A percentile compares a stretch with the other conserved stretches of the same genome.
phyloP scores from a whole-genome alignment of 805 yeast genomes.

The Candida easanensis region DNA sequence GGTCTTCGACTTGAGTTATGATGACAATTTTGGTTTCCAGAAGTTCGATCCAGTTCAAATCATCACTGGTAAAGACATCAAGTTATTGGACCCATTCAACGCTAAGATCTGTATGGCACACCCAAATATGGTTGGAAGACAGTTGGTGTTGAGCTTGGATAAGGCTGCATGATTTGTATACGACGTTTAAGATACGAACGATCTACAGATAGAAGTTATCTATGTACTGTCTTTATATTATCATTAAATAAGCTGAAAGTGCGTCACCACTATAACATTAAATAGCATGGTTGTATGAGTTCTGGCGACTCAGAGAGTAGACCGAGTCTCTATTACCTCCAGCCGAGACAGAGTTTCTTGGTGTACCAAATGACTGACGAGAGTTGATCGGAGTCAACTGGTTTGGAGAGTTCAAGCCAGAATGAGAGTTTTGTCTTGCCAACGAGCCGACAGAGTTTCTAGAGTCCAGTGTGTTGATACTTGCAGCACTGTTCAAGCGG shows the following conservation, averaged over 20 bases:
- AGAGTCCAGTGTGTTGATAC: conserved; percentile 21
- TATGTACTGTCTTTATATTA: background rate
- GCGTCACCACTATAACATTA: background rate
- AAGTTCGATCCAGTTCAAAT: conserved; percentile 57
- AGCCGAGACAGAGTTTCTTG: conserved; percentile 24
- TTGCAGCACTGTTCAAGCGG: conserved; percentile 31
- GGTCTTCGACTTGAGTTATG: conserved; percentile 55
- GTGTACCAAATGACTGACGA: conserved; percentile 27
- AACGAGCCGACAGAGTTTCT: conserved; percentile 6
- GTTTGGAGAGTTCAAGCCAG: conserved; percentile 23
- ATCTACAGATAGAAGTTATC: too few species aligned
- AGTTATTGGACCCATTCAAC: conserved; percentile 39
- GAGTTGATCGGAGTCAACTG: conserved; percentile 29
- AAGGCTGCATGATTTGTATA: conserved; percentile 3
- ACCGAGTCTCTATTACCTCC: conserved; percentile 17
- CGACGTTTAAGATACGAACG: background rate
- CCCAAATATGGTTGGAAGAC: conserved; percentile 61
- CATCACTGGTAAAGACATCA: conserved; percentile 66
- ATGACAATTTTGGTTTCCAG: conserved; percentile 33
- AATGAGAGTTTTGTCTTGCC: conserved; percentile 14
- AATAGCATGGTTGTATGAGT: conserved; percentile 7
- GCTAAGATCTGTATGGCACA: conserved; percentile 55
- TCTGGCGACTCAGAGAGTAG: conserved; percentile 20
- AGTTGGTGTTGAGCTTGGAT: conserved; percentile 46
- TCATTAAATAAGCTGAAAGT: background rate